Percentiles rank a stretch among this genome's conserved stretches.
Evolutionary conservation across 2,329 filamentous ascomycete genomes (phyloP).

Genomic region (Ascochyta lentis): DNA sequence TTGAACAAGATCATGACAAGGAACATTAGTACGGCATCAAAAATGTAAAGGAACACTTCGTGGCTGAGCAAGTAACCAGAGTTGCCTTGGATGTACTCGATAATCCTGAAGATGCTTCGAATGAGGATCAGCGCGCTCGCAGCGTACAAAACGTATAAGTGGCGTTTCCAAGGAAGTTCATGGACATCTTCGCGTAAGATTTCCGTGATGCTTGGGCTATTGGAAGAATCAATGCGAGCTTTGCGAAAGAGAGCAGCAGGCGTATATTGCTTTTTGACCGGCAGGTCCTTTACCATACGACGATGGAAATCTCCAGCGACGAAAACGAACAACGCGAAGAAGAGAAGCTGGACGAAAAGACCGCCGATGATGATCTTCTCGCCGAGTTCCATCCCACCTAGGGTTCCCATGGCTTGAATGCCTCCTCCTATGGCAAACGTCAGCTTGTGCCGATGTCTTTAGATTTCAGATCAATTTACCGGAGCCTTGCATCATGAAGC

Average conservation of each 20-base stretch:
- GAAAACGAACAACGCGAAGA: slow-evolving; percentile 58
- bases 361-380: slow-evolving; percentile 32
- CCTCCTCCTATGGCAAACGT: slow-evolving; percentile 20
- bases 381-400: slow-evolving; percentile 16
- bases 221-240: not conserved
- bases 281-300: slow-evolving; percentile 19
- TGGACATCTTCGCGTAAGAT: not conserved
- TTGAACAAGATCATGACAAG: slow-evolving; percentile 51
- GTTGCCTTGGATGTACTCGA: slow-evolving; percentile 57
- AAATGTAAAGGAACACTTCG: slow-evolving; percentile 55
- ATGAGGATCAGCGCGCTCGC: slow-evolving; percentile 57
- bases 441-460: slow-evolving; percentile 26
- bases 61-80: slow-evolving; percentile 52
- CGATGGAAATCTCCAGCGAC: slow-evolving; percentile 27
- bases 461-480: slow-evolving; percentile 5
- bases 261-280: slow-evolving; percentile 9
- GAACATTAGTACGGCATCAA: slow-evolving; percentile 55
- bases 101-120: slow-evolving; percentile 57
- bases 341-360: slow-evolving; percentile 56
- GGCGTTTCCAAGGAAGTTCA: slow-evolving; percentile 37
- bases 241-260: slow-evolving; percentile 5
- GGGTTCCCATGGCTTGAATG: slow-evolving; percentile 21
- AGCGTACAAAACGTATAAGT: slow-evolving; percentile 53
- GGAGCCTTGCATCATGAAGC: slow-evolving; percentile 51
- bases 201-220: not conserved